Conservation (phyloP, 805 yeast genomes). For the Brettanomyces nanus region DNA sequence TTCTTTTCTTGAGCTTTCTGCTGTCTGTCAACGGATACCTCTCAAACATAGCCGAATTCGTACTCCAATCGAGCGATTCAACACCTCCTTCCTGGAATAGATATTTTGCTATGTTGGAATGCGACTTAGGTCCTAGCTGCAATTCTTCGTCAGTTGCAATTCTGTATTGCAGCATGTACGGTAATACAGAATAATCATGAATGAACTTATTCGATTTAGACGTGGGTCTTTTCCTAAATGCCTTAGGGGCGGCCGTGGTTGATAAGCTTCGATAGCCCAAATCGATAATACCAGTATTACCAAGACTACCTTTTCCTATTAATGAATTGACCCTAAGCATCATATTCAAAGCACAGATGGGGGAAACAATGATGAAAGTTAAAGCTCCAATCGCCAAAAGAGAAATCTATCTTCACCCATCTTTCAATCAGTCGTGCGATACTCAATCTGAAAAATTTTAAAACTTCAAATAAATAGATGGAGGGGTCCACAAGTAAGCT, state of each 20-base stretch:
- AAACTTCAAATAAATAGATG: no score
- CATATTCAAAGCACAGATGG: no score
- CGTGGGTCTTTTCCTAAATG: not conserved
- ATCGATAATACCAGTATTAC: no score
- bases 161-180: slow-evolving; percentile 22
- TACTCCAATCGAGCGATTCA: slow-evolving; percentile 26
- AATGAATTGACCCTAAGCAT: no score
- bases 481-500: no score
- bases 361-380: no score
- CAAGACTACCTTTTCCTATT: no score
- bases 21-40: slow-evolving; percentile 36
- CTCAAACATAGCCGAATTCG: slow-evolving; percentile 29
- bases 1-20: slow-evolving; percentile 27
- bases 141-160: slow-evolving; percentile 20
- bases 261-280: no score
- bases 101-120: slow-evolving; percentile 17
- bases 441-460: no score
- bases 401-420: not conserved
- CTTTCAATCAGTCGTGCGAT: no score
- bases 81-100: slow-evolving; percentile 29
- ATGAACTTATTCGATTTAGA: slow-evolving; percentile 13
- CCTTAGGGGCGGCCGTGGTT: no score
- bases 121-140: slow-evolving; percentile 12
- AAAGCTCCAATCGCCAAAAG: no score
- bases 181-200: slow-evolving; percentile 28